Conservation (phyloP, 768 basidiomycete genomes). For the Amanita exitialis region DNA sequence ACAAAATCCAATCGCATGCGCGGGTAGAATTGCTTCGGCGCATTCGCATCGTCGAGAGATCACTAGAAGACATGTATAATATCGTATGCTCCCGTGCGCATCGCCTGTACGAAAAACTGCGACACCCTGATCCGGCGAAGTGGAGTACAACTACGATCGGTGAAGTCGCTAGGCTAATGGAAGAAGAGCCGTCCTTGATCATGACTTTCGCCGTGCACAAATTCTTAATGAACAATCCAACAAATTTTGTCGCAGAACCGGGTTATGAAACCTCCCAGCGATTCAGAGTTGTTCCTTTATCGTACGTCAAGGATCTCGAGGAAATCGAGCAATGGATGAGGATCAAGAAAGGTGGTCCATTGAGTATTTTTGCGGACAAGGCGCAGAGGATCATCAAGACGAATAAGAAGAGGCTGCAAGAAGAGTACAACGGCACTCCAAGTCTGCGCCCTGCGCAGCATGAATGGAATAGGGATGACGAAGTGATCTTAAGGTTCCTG, state of each 20-base stretch:
- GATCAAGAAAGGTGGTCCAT: slow-evolving; percentile 19
- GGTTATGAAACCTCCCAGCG: slow-evolving; percentile 36
- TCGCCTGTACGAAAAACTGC: slow-evolving; percentile 37
- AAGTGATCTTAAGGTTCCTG: slow-evolving; percentile 49
- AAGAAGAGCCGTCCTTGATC: slow-evolving; percentile 21
- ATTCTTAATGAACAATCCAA: slow-evolving; percentile 44
- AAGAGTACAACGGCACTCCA: slow-evolving; percentile 23
- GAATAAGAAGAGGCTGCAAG: slow-evolving; percentile 18
- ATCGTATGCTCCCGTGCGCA: slow-evolving; percentile 15
- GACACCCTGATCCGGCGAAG: slow-evolving; percentile 31
- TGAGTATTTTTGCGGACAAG: slow-evolving; percentile 42
- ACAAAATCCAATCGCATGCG: slow-evolving; percentile 35
- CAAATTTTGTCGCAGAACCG: slow-evolving; percentile 42
- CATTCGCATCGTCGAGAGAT: slow-evolving; percentile 43
- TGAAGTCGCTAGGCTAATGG: slow-evolving; percentile 39
- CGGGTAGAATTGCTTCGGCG: slow-evolving; percentile 54
- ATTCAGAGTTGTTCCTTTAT: slow-evolving; percentile 56
- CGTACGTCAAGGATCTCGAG: slow-evolving; percentile 42
- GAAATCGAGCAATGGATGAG: slow-evolving; percentile 40
- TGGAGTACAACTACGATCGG: slow-evolving; percentile 49
- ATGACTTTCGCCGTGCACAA: slow-evolving; percentile 48
- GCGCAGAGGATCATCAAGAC: slow-evolving; percentile 30
- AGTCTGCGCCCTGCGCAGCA: slow-evolving; percentile 17
- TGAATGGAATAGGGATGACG: slow-evolving; percentile 44
- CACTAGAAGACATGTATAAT: slow-evolving; percentile 30